phyloP scores from a whole-genome alignment of 2,329 filamentous ascomycete species.

The Monosporascus ibericus region DNA sequence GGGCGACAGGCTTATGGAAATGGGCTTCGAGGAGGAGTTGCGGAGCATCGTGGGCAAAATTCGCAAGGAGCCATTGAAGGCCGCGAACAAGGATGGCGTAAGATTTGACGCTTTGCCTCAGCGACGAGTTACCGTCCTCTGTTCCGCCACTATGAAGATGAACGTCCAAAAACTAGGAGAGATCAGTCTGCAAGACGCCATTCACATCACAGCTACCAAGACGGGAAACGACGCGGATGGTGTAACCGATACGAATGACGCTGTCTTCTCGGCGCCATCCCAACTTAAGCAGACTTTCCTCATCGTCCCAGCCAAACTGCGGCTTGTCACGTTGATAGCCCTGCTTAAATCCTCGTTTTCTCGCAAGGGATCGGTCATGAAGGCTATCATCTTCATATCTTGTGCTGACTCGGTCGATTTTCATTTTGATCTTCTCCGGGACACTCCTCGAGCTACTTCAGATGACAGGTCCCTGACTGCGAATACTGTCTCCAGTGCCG shows the following conservation, averaged over 20 bases:
- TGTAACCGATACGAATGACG: conserved; percentile 41
- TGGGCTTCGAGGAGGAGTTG: conserved; percentile 93
- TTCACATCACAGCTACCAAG: conserved; percentile 70
- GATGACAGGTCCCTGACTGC: conserved; percentile 32
- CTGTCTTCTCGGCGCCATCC: conserved; percentile 72
- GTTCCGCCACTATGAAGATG: conserved; percentile 97
- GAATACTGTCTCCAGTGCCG: conserved; percentile 62
- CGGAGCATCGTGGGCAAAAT: conserved; percentile 79
- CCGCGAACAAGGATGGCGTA: conserved; percentile 52
- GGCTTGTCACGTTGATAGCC: conserved; percentile 80
- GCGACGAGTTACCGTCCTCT: conserved; percentile 79
- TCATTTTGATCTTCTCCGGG: conserved; percentile 77
- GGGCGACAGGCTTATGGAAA: conserved; percentile 95
- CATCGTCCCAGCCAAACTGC: conserved; percentile 81
- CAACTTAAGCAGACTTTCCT: conserved; percentile 92
- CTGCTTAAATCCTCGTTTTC: conserved; percentile 83
- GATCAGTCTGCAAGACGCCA: conserved; percentile 88
- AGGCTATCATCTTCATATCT: conserved; percentile 93
- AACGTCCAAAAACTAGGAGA: conserved; percentile 90
- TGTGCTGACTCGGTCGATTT: conserved; percentile 97
- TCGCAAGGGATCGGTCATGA: conserved; percentile 86
- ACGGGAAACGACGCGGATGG: conserved; percentile 40
- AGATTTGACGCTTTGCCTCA: conserved; percentile 61
- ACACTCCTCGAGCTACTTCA: conserved; percentile 17
- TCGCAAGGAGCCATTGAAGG: conserved; percentile 55